Percentiles rank a stretch among this genome's conserved stretches.
These are phyloP conservation scores for Neofusicoccum sp. DNA, from an alignment of 2,329 filamentous ascomycete species.

Conservation along the genomic window DNA sequence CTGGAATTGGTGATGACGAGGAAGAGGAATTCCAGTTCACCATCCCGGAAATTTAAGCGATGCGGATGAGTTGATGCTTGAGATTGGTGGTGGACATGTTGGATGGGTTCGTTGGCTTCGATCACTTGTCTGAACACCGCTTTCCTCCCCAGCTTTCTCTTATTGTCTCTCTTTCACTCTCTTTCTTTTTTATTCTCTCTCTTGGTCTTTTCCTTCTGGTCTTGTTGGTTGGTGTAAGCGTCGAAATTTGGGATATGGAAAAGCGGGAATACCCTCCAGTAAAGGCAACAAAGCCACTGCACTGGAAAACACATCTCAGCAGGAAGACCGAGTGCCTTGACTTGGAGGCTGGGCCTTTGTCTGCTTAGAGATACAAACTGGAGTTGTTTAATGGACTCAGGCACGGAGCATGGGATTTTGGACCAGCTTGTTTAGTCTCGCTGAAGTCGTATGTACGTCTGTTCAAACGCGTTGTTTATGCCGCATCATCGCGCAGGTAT, in stretches of 20 bases:
- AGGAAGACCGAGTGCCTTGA: too few relatives aligned
- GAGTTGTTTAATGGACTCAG: too few relatives aligned
- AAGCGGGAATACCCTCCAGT: conserved; percentile 5
- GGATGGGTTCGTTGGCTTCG: background rate
- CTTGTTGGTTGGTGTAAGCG: background rate
- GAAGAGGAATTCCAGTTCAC: conserved; percentile 25
- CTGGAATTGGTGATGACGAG: conserved; percentile 23
- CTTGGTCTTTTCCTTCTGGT: background rate
- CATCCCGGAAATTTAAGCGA: background rate
- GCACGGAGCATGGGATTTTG: too few relatives aligned
- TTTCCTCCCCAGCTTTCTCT: background rate
- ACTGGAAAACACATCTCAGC: too few relatives aligned
- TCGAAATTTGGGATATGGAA: background rate
- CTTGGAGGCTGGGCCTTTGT: too few relatives aligned
- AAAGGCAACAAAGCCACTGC: background rate
- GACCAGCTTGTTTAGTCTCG: too few relatives aligned
- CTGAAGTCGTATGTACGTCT: too few relatives aligned
- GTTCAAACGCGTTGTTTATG: too few relatives aligned
- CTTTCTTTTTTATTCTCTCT: background rate
- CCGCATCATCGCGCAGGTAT: too few relatives aligned
- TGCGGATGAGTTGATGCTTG: background rate
- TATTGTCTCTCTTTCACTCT: background rate
- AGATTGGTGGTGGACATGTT: background rate
- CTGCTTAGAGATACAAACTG: too few relatives aligned
- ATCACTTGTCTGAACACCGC: background rate